Conservation (phyloP, 257 asterid genomes). For the Nicotiana tabacum region DNA sequence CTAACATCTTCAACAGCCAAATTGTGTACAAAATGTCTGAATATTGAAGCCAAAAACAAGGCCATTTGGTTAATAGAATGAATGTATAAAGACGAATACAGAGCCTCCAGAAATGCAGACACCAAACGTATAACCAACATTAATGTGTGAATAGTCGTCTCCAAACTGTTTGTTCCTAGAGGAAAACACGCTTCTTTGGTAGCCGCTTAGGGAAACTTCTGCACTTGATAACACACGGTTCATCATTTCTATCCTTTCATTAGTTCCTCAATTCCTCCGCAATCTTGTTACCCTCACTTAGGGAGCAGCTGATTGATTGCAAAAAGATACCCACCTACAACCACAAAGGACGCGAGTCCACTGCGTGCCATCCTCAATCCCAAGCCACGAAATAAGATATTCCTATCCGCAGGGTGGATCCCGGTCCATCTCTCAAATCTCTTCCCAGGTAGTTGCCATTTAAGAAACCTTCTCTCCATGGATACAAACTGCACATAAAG, state of each 20-base stretch:
- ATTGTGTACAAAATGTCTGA: neutral
- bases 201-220: neutral
- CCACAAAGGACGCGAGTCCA: constrained; percentile 65
- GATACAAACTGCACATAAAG: constrained; percentile 49
- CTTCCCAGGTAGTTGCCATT: constrained; percentile 73
- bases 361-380: constrained; percentile 82
- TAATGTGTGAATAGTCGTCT: neutral
- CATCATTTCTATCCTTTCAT: neutral
- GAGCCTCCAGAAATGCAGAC: too few species aligned
- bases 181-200: neutral
- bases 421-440: constrained; percentile 83
- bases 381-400: constrained; percentile 58
- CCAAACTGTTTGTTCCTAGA: neutral
- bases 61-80: neutral
- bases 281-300: neutral
- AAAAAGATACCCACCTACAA: constrained; percentile 71
- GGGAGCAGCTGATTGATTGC: constrained; percentile 43
- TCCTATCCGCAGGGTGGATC: constrained; percentile 81
- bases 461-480: constrained; percentile 80
- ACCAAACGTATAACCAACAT: neutral
- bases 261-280: neutral
- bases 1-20: neutral
- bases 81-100: too few species aligned
- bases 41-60: neutral
- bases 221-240: neutral